Base-by-base conservation (phyloP, 2,329 filamentous ascomycete species). In the Coniosporium tulheliwenetii region DNA sequence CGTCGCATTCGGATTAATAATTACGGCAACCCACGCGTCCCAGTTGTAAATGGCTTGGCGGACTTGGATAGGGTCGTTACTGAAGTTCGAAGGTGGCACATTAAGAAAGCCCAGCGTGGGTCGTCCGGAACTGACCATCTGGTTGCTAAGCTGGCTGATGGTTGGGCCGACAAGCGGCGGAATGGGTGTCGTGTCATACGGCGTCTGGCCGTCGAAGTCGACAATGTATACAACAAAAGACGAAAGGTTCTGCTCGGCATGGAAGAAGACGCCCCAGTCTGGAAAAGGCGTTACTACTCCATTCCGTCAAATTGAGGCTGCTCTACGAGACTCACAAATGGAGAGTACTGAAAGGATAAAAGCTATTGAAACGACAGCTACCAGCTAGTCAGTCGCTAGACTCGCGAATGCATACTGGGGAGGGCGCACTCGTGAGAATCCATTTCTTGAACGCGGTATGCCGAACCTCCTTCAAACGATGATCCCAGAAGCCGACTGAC, bases 1-100 rank as follows among this genome's bases (percentile, higher is more conserved):
- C 0, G 75, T 78, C 0, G 77, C 75, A 47, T 80, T 79, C 1
- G 74, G 53, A 44, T 78, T 75, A 47, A 81, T 62, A 41, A 80
- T 65, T 37, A 81, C 65, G 0, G 77, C 76, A 0, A 71, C 75
- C 64, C 71, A 80, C 8, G 67, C 66, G 29, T 75, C 58, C 47
- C 67, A 70, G 41, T 79, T 61, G 51, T 77, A 79, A 1, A 81
- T 63, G 3, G 65, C 69, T 48, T 73, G 66, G 3, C 74, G 67
- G 2, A 79, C 75, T 12, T 62, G 60, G 30, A 69, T 58, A 0
- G 73, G 70, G 41, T 78, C 71, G 48, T 73, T 64, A 47, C 67
- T 54, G 57, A 77, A 80, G 3, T 68, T 58, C 2, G 64, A 59
- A 0, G 72, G 60, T 0, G 65, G 51, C 3, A 68, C 58, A 32